These are phyloP conservation scores for Taiozyma sp. DNA, from an alignment of 1,139 yeast genomes.

Conservation along the genomic window DNA sequence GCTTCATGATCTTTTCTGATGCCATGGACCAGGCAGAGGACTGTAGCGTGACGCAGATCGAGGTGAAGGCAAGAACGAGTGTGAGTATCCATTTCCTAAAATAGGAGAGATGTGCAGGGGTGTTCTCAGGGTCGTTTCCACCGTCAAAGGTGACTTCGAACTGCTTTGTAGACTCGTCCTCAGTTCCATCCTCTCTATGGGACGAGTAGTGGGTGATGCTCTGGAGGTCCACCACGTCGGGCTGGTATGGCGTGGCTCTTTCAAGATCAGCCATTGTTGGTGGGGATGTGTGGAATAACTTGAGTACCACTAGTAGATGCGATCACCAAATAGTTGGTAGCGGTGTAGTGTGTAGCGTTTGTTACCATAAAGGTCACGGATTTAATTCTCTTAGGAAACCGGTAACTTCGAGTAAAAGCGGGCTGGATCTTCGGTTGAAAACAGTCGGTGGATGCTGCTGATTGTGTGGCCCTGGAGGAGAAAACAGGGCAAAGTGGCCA, in stretches of 20 bases:
- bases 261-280: not conserved
- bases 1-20: slow-evolving; percentile 40
- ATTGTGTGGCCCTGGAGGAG: too few relatives aligned
- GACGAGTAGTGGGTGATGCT: slow-evolving; percentile 7
- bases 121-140: slow-evolving; percentile 48
- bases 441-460: too few relatives aligned
- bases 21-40: slow-evolving; percentile 57
- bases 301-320: too few relatives aligned
- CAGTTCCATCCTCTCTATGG: slow-evolving; percentile 2
- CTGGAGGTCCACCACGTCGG: slow-evolving; percentile 16
- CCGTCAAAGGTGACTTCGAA: slow-evolving; percentile 26
- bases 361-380: too few relatives aligned
- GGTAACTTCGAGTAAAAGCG: not conserved
- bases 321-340: too few relatives aligned
- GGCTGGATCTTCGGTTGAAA: not conserved
- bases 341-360: too few relatives aligned
- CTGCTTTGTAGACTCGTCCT: not conserved
- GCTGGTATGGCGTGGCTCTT: slow-evolving; percentile 5
- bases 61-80: slow-evolving; percentile 43
- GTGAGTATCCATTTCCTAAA: slow-evolving; percentile 50
- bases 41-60: slow-evolving; percentile 42
- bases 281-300: too few relatives aligned
- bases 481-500: too few relatives aligned
- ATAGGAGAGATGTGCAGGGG: slow-evolving; percentile 32
- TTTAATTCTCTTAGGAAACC: not conserved